Evolutionary conservation across 192 early-diverging fungal species (phyloP).

Genomic region (Jimgerdemannia lactiflua): DNA sequence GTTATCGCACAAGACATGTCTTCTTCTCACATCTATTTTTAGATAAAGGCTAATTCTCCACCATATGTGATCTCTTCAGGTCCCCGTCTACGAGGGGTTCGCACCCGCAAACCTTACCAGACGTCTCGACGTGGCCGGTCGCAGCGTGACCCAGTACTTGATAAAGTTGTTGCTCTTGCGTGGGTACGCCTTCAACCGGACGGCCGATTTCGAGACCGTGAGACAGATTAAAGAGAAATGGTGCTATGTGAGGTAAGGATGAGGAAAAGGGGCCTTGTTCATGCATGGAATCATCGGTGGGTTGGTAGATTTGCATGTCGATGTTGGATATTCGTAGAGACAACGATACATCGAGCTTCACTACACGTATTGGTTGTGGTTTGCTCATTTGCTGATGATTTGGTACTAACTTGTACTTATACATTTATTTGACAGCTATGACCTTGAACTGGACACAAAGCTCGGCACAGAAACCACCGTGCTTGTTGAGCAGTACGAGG

Average conservation of each 20-base stretch:
- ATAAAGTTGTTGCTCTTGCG: constrained; percentile 93
- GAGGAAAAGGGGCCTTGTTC: background rate
- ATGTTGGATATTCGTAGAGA: no score
- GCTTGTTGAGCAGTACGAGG: constrained; percentile 92
- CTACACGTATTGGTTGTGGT: no score
- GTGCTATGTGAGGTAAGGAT: constrained; percentile 88
- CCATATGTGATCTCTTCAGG: constrained; percentile 3
- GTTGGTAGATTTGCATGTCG: background rate
- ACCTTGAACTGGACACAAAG: constrained; percentile 91
- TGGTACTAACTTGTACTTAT: constrained; percentile 3
- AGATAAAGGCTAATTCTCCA: background rate
- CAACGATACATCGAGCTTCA: no score
- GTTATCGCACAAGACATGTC: constrained; percentile 1
- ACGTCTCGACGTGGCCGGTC: constrained; percentile 94
- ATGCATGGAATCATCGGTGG: background rate
- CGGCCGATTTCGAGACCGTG: constrained; percentile 98
- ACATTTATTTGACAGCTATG: constrained; percentile 65
- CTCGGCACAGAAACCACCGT: constrained; percentile 97
- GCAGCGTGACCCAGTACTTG: constrained; percentile 94
- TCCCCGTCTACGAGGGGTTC: constrained; percentile 97
- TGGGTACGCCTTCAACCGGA: constrained; percentile 97
- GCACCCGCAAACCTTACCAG: constrained; percentile 85
- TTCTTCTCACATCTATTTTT: background rate
- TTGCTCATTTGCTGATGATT: background rate
- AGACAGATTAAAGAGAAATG: constrained; percentile 98